Evolutionary conservation across 768 basidiomycete species (phyloP), one percentile per base, ranked within the genome.

Genomic region (Tylopilus sp.): DNA sequence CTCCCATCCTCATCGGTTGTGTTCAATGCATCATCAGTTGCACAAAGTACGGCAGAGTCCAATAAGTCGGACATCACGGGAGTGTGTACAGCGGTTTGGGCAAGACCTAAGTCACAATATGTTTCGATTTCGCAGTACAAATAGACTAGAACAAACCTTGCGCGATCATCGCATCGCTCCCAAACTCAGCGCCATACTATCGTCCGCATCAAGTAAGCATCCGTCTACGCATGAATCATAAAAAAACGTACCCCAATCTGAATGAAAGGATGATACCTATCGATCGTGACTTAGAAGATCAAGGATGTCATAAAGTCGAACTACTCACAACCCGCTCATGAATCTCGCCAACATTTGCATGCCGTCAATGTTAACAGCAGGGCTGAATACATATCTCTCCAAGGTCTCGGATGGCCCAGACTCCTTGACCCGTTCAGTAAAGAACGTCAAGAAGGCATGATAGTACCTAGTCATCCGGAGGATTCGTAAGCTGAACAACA

Each of bases 151-250:
- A 8, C 68, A 6, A 31, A 78, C 80, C 80, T 65, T 78, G 76
- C 10, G 78, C 78, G 1, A 82, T 68, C 56, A 82, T 72, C 0
- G 74, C 70, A 55, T 78, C 74, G 46, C 74, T 75, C 1, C 73
- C 76, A 51, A 83, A 84, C 56, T 84, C 81, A 25, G 72, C 64
- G 7, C 74, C 81, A 60, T 80, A 81, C 80, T 82, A 47, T n/a
- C n/a, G n/a, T n/a, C n/a, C n/a, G n/a, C n/a, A n/a, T n/a, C n/a
- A n/a, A n/a, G n/a, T n/a, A n/a, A n/a, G n/a, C n/a, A n/a, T n/a
- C n/a, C n/a, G n/a, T n/a, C n/a, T n/a, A n/a, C n/a, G n/a, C n/a
- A n/a, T n/a, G n/a, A n/a, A n/a, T n/a, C n/a, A n/a, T n/a, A 38
- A 31, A 50, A 6, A 28, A 9, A 74, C 77, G 40, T 61, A 83